Evolutionary conservation across 1,284 basidiomycete genomes (phyloP), one percentile per base, ranked within the genome.

Genomic region (Sporisorium iseilematis-ciliati): DNA sequence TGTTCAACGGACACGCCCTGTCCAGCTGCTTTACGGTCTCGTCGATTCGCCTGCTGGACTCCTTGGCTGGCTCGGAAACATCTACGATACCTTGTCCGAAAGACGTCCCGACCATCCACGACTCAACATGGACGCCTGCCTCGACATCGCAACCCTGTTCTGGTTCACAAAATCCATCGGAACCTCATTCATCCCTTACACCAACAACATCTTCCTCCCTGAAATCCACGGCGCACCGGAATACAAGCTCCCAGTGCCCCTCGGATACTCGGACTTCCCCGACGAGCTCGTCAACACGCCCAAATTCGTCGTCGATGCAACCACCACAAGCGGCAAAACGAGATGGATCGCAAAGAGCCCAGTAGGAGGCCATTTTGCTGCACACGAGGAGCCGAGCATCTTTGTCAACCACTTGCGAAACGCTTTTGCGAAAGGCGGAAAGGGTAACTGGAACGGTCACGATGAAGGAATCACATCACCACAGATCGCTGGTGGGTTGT

Each of bases 341-440:
- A 52, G 64, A 12, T 79, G 77, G 77, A 51, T 68, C 14, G 74
- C 67, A 21, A 77, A 72, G 43, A 46, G 54, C n/a, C 62, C 61
- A 2, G 50, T 58, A 4, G 78, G 77, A n/a, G 78, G 78, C 23
- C 78, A 80, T 64, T 80, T 80, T 77, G 77, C 78, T 16, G 77
- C 76, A 2, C 70, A 77, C 48, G 78, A 80, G 43, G 75, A 70
- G 48, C 78, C 78, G 4, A 43, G n/a, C n/a, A 64, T 77, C 54
- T 80, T 77, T 56, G 54, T 74, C 55, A 74, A 45, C 43, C 78
- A 80, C 50, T n/a, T 80, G 41, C 54, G 78, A 12, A 69, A 72
- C n/a, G 78, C 78, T 4, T 80, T 80, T 40, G 51, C 77, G 1
- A 58, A 52, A 41, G 58, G 57, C 12, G 78, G 77, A 10, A 59